Base-by-base conservation (phyloP, 2,329 filamentous ascomycete genomes). In the Apiospora arundinis region DNA sequence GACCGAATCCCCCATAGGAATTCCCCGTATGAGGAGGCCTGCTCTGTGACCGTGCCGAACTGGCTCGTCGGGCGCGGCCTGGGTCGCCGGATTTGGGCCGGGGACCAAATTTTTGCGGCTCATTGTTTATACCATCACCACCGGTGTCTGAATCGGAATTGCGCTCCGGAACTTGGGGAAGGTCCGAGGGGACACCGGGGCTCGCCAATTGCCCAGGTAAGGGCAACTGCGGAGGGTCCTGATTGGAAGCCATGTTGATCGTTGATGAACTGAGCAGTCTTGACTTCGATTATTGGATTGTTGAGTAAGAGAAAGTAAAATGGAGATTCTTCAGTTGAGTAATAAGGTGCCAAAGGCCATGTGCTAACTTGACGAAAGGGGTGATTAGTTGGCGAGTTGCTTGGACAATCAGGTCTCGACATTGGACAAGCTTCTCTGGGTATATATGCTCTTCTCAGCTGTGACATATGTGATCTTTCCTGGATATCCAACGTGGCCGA, bases 1-100 rank as follows among this genome's bases (percentile, higher is more conserved):
- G 56, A 40, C 28, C 56, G 12, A 63, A 40, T 9, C 32, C 32
- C n/a, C 56, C 56, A 32, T 14, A 2, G 18, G 56, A 6, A 40
- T 63, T 63, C 9, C 32, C 56, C 37, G 23, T 40, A 8, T 63
- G 56, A 6, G 56, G 32, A 63, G 32, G 32, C 21, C 32, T 63
- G 32, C 56, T 63, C 21, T 63, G 56, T 40, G 56, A 32, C 56
- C 56, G 56, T 63, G 21, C 56, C 32, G 56, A 40, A 40, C 32
- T 63, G 3, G 56, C 21, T 14, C 56, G 32, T 63, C 56, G 56
- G 28, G 56, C 16, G 32, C 56, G 56, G 21, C 32, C 21, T 63
- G 56, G 28, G 32, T 63, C 56, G 18, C 56, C 56, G 5, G 56
- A 63, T 23, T 40, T 63, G 56, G 56, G 56, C 32, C 56, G 28